Base-by-base conservation (phyloP, 495 filamentous ascomycete species). In the Hypomontagnella submonticulosa region DNA sequence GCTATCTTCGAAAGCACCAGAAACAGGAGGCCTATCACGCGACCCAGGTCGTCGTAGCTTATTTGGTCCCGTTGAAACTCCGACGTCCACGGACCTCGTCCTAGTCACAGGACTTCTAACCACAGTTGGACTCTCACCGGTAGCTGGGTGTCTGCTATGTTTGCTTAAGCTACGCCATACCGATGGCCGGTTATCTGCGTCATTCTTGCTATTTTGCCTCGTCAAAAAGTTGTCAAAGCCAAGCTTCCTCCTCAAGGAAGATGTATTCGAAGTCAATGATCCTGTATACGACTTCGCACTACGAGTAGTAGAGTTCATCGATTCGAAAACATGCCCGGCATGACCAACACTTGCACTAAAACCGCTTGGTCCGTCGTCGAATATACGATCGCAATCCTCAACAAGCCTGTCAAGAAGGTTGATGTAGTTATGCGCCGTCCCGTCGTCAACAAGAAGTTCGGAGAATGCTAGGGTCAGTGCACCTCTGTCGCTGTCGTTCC, bases 111-210 rank as follows among this genome's bases (percentile, higher is more conserved):
- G 85, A 6, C 77, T 83, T 72, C 87, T 92, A 0, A 87, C 83
- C 18, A 88, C 74, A 57, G 83, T 92, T 7, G 66, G 60, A 53
- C 68, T 75, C 55, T 89, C 88, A 3, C 78, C 82, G 10, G 83
- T 77, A 9, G 79, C 86, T 69, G 80, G 76, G 40, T 79, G 77
- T 33, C 84, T 82, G 51, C 84, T 87, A 70, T 87, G 89, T 77
- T 99, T 99, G 80, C 93, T 97, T 61, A 97, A 76, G 2, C 87
- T 96, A 59, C 95, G 87, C 85, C 93, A 91, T 27, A 98, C 87
- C 2, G 92, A 93, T 16, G 88, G 69, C 81, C 88, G 77, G 33
- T 78, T 85, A 64, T 94, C 92, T 15, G 81, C 48, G 53, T 90
- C 87, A 40, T 83, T 85, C 66, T 85, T 89, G 80, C 88, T 93